Base-by-base conservation (phyloP, 108 stramenopile species). In the Fistulifera pelliculosa region DNA sequence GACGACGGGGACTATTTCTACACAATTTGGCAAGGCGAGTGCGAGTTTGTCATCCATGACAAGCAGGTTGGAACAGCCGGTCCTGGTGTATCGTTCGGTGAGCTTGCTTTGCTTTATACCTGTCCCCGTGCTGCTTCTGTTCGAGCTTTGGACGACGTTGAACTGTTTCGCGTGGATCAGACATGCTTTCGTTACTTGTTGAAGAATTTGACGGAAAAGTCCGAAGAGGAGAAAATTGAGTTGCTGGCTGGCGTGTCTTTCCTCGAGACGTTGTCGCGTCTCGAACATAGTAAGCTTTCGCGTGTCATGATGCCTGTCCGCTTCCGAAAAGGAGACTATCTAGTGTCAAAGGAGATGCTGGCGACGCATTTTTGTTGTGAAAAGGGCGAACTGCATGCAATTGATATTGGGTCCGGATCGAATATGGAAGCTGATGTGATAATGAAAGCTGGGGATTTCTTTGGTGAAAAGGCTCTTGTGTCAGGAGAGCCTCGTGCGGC, bases 61-160 rank as follows among this genome's bases (percentile, higher is more conserved):
- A 57, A 66, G 39, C 70, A 65, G 25, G 71, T 81, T 10, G 66
- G 73, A 0, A 75, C 77, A 13, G 69, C 65, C 17, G 68, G 59
- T 17, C 62, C 83, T n/a, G 83, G 79, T 11, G 60, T 53, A 10
- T 71, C 71, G 11, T 92, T 93, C 58, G 87, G 86, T 25, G 87
- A 88, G 58, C 62, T 93, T 27, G 84, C 85, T 4, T 58, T 93
- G 27, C 64, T 93, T 61, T 93, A 86, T 53, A 88, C 85, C 28
- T 87, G 81, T 47, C 91, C 96, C 6, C 80, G 95, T 14, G 90
- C 90, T 38, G 96, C 94, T 39, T 87, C 94, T 52, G 87, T 94
- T 54, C 71, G 79, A 51, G 89, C 94, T 11, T 57, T 13, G 47
- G 60, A 66, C 6, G 84, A 74, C 28, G 71, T 75, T 49, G 66